Evolutionary conservation across 1,284 basidiomycete genomes (phyloP).

Genomic region (Meripilus lineatus): DNA sequence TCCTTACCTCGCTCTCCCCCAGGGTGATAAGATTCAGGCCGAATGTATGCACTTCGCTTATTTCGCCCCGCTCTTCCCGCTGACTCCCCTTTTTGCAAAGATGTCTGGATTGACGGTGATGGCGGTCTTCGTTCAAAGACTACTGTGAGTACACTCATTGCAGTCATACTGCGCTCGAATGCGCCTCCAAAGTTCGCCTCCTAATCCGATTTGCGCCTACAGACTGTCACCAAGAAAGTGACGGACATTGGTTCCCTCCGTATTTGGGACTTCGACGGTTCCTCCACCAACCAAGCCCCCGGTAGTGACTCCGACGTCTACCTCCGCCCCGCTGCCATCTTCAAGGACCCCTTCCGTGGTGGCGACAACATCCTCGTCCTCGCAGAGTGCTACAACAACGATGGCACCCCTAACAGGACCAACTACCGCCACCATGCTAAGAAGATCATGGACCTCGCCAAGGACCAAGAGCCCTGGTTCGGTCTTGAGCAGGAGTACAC

Average conservation of each 20-base stretch:
- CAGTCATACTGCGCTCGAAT: neutral
- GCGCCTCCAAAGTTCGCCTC: neutral
- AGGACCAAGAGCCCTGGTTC: slow-evolving; percentile 89
- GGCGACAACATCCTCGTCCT: slow-evolving; percentile 98
- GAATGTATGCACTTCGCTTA: slow-evolving; percentile 62
- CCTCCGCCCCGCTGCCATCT: slow-evolving; percentile 95
- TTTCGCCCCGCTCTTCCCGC: slow-evolving; percentile 3
- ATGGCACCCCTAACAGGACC: slow-evolving; percentile 96
- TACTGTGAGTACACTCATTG: slow-evolving; percentile 47
- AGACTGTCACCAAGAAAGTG: slow-evolving; percentile 83
- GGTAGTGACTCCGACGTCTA: slow-evolving; percentile 96
- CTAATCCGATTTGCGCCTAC: neutral
- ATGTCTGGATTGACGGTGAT: slow-evolving; percentile 96
- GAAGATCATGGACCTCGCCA: slow-evolving; percentile 91
- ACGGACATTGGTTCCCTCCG: slow-evolving; percentile 86
- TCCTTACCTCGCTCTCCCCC: slow-evolving; percentile 80
- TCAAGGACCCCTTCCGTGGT: slow-evolving; percentile 99
- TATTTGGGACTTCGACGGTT: slow-evolving; percentile 99
- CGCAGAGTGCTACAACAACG: slow-evolving; percentile 97
- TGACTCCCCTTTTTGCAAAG: slow-evolving; percentile 39
- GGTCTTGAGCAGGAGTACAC: slow-evolving; percentile 99
- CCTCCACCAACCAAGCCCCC: slow-evolving; percentile 94
- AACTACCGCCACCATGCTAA: slow-evolving; percentile 91
- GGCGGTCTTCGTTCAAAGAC: slow-evolving; percentile 92
- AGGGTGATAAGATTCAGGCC: slow-evolving; percentile 87